Conservation (phyloP, 106 monocot species). For the Dioscorea zingiberensis region DNA sequence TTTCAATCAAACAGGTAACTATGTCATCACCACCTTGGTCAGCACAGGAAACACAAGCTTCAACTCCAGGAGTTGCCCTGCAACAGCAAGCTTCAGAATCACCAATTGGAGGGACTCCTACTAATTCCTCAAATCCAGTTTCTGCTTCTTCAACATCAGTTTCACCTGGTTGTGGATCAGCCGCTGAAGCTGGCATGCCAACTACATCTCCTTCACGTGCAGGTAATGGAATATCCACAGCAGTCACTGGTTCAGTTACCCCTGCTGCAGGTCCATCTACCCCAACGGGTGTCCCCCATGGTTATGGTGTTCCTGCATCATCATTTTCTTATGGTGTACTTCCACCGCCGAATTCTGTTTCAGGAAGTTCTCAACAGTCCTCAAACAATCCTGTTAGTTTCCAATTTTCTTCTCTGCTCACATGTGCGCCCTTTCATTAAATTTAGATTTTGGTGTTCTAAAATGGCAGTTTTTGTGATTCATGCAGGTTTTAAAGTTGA, state of each 20-base stretch:
- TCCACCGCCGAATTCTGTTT: slow-evolving; percentile 39
- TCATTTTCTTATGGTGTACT: slow-evolving; percentile 48
- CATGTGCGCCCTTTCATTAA: background rate
- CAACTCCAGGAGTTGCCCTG: slow-evolving; percentile 18
- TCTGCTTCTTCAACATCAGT: slow-evolving; percentile 6
- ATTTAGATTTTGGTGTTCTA: background rate
- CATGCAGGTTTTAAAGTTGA: slow-evolving; percentile 42
- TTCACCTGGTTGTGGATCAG: slow-evolving; percentile 19
- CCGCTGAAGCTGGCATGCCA: slow-evolving; percentile 4
- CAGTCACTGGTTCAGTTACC: slow-evolving; percentile 7
- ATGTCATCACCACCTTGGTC: slow-evolving; percentile 39
- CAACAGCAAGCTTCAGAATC: slow-evolving; percentile 26
- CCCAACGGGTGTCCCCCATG: slow-evolving; percentile 17
- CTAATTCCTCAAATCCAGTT: slow-evolving; percentile 10
- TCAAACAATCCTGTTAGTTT: slow-evolving; percentile 34
- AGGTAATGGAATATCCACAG: slow-evolving; percentile 18
- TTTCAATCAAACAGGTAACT: too few species aligned
- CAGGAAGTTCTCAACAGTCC: slow-evolving; percentile 40
- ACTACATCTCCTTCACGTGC: slow-evolving; percentile 21
- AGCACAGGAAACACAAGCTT: slow-evolving; percentile 26
- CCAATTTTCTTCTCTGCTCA: background rate
- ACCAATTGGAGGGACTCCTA: slow-evolving; percentile 5
- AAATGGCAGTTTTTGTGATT: background rate
- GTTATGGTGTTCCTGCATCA: slow-evolving; percentile 37
- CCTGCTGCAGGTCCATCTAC: slow-evolving; percentile 16